phyloP scores from a whole-genome alignment of 2,329 filamentous ascomycete species.

The Rutstroemia sp. region DNA sequence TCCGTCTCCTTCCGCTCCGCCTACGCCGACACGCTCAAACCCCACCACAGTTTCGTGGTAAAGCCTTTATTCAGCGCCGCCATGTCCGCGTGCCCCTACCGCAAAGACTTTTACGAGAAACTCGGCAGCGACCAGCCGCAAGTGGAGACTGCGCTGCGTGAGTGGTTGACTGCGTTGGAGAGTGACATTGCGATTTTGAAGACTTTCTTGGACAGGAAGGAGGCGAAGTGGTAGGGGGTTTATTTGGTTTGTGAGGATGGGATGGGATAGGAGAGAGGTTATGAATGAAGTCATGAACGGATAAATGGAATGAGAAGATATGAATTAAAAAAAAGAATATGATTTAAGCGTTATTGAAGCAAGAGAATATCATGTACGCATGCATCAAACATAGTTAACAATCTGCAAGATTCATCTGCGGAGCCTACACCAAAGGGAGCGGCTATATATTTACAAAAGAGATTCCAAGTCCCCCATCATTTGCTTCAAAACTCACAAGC shows the following conservation, averaged over 20 bases:
- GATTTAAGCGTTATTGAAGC: too few relatives aligned
- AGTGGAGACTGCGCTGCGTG: slow-evolving; percentile 55
- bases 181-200: slow-evolving; percentile 72
- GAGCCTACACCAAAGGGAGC: too few relatives aligned
- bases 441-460: too few relatives aligned
- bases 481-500: too few relatives aligned
- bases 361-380: too few relatives aligned
- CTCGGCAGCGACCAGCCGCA: slow-evolving; percentile 60
- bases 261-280: neutral
- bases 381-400: too few relatives aligned
- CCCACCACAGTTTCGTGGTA: slow-evolving; percentile 80
- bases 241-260: too few relatives aligned
- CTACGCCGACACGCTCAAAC: slow-evolving; percentile 83
- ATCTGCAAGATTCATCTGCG: too few relatives aligned
- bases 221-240: slow-evolving; percentile 32
- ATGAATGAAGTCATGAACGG: neutral
- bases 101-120: slow-evolving; percentile 88
- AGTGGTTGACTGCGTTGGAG: slow-evolving; percentile 72
- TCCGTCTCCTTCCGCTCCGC: slow-evolving; percentile 77
- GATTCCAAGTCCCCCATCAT: too few relatives aligned
- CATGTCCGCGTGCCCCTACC: slow-evolving; percentile 89
- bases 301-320: neutral
- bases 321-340: too few relatives aligned
- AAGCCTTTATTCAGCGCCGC: slow-evolving; percentile 90
- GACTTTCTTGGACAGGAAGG: slow-evolving; percentile 48